These are phyloP conservation scores for Selaginella moellendorffii DNA, from an alignment of 75 land plant genomes.

Conservation along the genomic window DNA sequence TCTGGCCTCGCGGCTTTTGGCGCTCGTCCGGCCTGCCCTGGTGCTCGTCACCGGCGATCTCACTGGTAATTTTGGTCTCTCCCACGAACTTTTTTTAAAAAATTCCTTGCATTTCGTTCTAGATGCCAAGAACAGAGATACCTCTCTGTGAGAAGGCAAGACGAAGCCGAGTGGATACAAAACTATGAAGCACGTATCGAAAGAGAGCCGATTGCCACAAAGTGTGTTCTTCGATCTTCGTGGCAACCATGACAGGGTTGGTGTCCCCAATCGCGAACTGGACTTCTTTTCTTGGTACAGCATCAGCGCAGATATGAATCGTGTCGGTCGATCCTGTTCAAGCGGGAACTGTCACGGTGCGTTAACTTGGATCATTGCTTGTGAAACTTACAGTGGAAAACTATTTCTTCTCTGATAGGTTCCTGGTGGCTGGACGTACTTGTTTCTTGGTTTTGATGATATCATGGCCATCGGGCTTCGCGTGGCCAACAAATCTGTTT, in stretches of 20 bases:
- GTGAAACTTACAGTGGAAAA: not conserved
- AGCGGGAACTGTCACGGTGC: constrained; percentile 72
- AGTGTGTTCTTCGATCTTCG: constrained; percentile 69
- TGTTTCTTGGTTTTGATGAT: constrained; percentile 81
- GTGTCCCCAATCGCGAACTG: constrained; percentile 59
- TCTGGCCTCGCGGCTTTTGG: constrained; percentile 40
- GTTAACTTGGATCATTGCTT: not conserved
- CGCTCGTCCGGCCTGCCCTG: constrained; percentile 66
- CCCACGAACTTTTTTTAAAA: not conserved
- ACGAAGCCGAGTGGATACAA: too few relatives aligned
- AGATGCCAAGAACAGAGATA: constrained; percentile 98
- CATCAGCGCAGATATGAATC: constrained; percentile 46
- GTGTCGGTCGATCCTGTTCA: constrained; percentile 50
- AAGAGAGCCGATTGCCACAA: constrained; percentile 58
- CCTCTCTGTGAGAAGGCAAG: constrained; percentile 43
- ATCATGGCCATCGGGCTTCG: constrained; percentile 59
- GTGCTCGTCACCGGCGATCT: constrained; percentile 96
- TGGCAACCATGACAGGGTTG: constrained; percentile 96
- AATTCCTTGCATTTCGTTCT: not conserved
- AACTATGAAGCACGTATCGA: constrained; percentile 41
- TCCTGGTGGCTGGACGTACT: constrained; percentile 43
- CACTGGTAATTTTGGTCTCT: constrained; percentile 41
- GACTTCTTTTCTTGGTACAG: constrained; percentile 77
- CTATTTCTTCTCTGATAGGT: not conserved
- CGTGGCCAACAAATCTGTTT: constrained; percentile 86